Conservation (phyloP, 352 stramenopile species). For the Pythium oligandrum region DNA sequence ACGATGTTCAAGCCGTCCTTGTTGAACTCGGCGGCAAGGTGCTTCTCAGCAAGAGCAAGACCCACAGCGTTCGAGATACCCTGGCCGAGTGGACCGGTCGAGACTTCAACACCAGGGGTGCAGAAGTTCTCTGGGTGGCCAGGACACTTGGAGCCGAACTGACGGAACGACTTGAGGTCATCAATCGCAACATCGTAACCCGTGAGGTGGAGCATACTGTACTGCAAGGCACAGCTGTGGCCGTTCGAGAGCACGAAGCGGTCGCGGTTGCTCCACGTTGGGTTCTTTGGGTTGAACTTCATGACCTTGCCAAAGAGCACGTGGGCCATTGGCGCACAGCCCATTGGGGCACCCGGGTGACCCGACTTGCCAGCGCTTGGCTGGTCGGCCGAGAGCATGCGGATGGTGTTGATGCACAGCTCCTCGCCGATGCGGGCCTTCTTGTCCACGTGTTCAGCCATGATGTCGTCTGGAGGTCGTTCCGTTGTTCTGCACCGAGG, state of each 20-base stretch:
- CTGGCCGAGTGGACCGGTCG: conserved; percentile 95
- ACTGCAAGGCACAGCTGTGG: conserved; percentile 98
- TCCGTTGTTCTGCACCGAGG: neutral
- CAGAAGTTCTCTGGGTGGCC: conserved; percentile 98
- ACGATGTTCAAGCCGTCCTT: conserved; percentile 92
- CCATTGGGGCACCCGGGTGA: conserved; percentile 98
- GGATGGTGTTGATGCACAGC: conserved; percentile 97
- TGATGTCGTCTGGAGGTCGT: conserved; percentile 13
- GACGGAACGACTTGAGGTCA: conserved; percentile 97
- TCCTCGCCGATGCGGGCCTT: conserved; percentile 76
- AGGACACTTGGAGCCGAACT: conserved; percentile 93
- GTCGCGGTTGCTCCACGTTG: conserved; percentile 94
- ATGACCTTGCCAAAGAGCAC: conserved; percentile 93
- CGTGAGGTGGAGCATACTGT: conserved; percentile 98
- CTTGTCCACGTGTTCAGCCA: conserved; percentile 79
- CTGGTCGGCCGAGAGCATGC: conserved; percentile 96
- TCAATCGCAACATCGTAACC: conserved; percentile 94
- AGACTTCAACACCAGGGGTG: conserved; percentile 95
- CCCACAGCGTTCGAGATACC: conserved; percentile 98
- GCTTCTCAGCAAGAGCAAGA: conserved; percentile 96
- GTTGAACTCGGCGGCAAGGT: conserved; percentile 98
- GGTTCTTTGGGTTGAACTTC: conserved; percentile 86
- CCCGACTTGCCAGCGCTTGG: conserved; percentile 96
- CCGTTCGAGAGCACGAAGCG: conserved; percentile 99
- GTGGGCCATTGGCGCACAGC: conserved; percentile 98